phyloP scores from a whole-genome alignment of 768 basidiomycete species.

The Agrocybe praecox region DNA sequence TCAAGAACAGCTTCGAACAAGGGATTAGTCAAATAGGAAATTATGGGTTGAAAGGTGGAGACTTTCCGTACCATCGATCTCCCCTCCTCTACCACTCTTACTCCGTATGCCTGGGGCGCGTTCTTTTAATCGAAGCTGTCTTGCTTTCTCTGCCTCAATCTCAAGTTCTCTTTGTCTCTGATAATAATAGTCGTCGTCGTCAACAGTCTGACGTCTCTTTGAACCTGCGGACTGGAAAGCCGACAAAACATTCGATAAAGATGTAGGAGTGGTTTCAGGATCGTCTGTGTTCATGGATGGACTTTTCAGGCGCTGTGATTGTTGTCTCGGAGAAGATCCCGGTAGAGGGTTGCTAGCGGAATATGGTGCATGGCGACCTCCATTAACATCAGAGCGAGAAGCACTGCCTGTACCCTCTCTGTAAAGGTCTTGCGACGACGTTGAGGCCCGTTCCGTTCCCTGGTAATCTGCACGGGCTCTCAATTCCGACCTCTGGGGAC shows the following conservation, averaged over 20 bases:
- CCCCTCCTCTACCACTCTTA: slow-evolving; percentile 66
- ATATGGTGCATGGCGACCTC: slow-evolving; percentile 10
- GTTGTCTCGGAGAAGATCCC: slow-evolving; percentile 16
- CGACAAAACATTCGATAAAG: slow-evolving; percentile 59
- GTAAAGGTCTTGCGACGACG: slow-evolving; percentile 43
- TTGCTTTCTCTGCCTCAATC: slow-evolving; percentile 60
- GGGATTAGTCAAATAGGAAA: neutral
- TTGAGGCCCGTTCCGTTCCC: slow-evolving; percentile 49
- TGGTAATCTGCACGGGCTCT: slow-evolving; percentile 61
- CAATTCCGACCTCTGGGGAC: slow-evolving; percentile 70
- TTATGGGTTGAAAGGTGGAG: neutral
- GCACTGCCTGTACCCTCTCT: slow-evolving; percentile 53
- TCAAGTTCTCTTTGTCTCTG: slow-evolving; percentile 62
- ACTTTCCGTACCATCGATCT: slow-evolving; percentile 75
- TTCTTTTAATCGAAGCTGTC: slow-evolving; percentile 71
- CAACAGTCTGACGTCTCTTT: slow-evolving; percentile 56
- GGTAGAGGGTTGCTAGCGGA: slow-evolving; percentile 14
- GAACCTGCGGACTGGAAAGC: slow-evolving; percentile 71
- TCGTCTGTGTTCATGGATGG: slow-evolving; percentile 33
- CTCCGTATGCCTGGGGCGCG: slow-evolving; percentile 63
- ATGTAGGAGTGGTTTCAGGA: slow-evolving; percentile 41
- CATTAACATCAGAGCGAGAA: slow-evolving; percentile 45
- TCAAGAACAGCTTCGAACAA: slow-evolving; percentile 69
- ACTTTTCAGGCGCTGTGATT: slow-evolving; percentile 34
- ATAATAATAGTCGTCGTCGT: slow-evolving; percentile 55